These are phyloP conservation scores for Sherardia arvensis DNA, from an alignment of 257 asterid species.

Conservation along the genomic window DNA sequence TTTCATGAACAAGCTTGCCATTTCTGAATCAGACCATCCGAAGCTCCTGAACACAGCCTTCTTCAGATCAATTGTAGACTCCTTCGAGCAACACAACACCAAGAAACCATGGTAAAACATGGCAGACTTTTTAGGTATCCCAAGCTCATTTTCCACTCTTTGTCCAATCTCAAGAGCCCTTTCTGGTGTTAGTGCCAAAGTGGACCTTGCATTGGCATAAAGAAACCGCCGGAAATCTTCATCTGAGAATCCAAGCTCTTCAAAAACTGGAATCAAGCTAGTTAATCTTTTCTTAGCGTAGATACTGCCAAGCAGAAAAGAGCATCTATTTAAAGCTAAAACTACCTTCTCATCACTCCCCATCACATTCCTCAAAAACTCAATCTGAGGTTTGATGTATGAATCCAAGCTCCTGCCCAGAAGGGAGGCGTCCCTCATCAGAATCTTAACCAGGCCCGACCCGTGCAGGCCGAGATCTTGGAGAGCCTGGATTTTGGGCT, in stretches of 20 bases:
- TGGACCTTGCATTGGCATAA: neutral
- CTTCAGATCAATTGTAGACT: slow-evolving; percentile 1
- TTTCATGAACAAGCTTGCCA: neutral
- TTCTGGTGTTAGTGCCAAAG: neutral
- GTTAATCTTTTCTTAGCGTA: neutral
- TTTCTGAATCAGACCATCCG: slow-evolving; percentile 20
- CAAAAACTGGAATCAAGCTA: neutral
- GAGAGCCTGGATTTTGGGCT: slow-evolving; percentile 16
- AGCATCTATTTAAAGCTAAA: slow-evolving; percentile 6
- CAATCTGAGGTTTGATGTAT: slow-evolving; percentile 8
- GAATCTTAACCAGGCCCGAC: slow-evolving; percentile 3
- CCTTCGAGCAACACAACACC: neutral
- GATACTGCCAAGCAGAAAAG: neutral
- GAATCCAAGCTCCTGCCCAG: slow-evolving; percentile 5
- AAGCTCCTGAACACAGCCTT: slow-evolving; percentile 14
- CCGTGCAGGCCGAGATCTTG: slow-evolving; percentile 18
- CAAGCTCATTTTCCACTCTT: slow-evolving; percentile 18
- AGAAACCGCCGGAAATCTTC: slow-evolving; percentile 2
- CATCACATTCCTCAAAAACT: slow-evolving; percentile 11
- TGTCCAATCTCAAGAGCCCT: slow-evolving; percentile 3
- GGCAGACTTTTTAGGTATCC: slow-evolving; percentile 2
- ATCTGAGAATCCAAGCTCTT: slow-evolving; percentile 4
- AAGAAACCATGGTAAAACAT: neutral
- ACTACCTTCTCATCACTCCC: slow-evolving; percentile 14
- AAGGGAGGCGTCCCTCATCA: neutral